phyloP scores from a whole-genome alignment of 2,329 filamentous ascomycete genomes.

The Fusarium staphyleae region DNA sequence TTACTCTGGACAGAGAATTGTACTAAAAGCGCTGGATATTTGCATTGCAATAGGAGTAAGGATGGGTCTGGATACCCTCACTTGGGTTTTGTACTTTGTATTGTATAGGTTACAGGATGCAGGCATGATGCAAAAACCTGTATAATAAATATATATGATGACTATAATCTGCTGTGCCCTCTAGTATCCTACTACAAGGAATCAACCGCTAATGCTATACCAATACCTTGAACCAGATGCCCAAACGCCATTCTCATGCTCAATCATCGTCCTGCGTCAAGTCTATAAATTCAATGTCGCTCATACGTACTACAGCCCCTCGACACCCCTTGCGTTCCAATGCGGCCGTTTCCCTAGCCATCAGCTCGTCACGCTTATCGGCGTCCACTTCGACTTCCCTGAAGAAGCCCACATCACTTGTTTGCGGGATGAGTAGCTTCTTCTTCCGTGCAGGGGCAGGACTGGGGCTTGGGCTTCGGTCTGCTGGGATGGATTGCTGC shows the following conservation, averaged over 20 bases:
- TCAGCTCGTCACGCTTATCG: conserved; percentile 38
- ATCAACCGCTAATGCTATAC: conserved; percentile 1
- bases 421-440: conserved; percentile 50
- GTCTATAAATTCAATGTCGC: conserved; percentile 47
- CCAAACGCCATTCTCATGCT: conserved; percentile 13
- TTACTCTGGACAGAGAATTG: conserved; percentile 4
- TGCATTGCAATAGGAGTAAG: conserved; percentile 22
- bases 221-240: conserved; percentile 18
- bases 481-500: background rate
- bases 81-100: conserved; percentile 12
- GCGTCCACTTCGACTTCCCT: conserved; percentile 42
- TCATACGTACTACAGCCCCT: conserved; percentile 38
- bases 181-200: background rate
- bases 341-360: conserved; percentile 32
- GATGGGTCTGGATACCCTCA: conserved; percentile 11
- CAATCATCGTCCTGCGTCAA: conserved; percentile 44
- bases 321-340: conserved; percentile 22
- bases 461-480: conserved; percentile 16
- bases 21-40: conserved; percentile 14
- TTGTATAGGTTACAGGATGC: conserved; percentile 12
- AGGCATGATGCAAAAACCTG: conserved; percentile 16
- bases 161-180: background rate
- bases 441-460: conserved; percentile 43
- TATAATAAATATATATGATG: conserved; percentile 11
- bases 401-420: conserved; percentile 50